Base-by-base conservation (phyloP, 345 rosid genomes). In the Mallotus nudiflorus region DNA sequence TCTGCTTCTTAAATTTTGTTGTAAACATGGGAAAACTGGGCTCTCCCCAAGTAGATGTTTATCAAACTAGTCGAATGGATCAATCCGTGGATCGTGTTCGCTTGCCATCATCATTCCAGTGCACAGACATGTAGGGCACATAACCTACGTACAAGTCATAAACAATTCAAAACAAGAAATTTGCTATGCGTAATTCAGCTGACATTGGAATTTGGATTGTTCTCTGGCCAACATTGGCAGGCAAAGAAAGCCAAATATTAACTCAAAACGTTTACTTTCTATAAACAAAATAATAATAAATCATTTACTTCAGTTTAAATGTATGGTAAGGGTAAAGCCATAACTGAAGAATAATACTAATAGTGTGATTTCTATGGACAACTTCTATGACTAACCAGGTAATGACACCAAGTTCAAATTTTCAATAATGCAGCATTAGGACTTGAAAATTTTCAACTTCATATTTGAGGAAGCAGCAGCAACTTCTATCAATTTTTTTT, bases 101-200 rank as follows among this genome's bases (percentile, higher is more conserved):
- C 94, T 87, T 63, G 94, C 97, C 73, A 88, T 88, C 73, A 85
- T 49, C 92, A 86, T 87, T 69, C 97, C 94, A 0, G 97, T 91
- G 77, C 97, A 91, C 42, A 91, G 86, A 83, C 97, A 91, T n/a
- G 94, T 88, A 22, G 97, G 94, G 75, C 94, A 91, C 97, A 91
- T 91, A 63, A 89, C 97, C 97, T 89, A 78, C 35, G 55, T 57
- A 39, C 4, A 39, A 64, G 35, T 52, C 55, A 74, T 25, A n/a
- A 13, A 67, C 72, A 71, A 55, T n/a, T n/a, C n/a, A n/a, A n/a
- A n/a, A n/a, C n/a, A n/a, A n/a, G n/a, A n/a, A n/a, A n/a, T n/a
- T n/a, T n/a, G n/a, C n/a, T n/a, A n/a, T n/a, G n/a, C n/a, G n/a
- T n/a, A n/a, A n/a, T n/a, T n/a, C n/a, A n/a, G n/a, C n/a, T 39